Base-by-base conservation (phyloP, 1,284 basidiomycete genomes). In the Abortiporus biennis region DNA sequence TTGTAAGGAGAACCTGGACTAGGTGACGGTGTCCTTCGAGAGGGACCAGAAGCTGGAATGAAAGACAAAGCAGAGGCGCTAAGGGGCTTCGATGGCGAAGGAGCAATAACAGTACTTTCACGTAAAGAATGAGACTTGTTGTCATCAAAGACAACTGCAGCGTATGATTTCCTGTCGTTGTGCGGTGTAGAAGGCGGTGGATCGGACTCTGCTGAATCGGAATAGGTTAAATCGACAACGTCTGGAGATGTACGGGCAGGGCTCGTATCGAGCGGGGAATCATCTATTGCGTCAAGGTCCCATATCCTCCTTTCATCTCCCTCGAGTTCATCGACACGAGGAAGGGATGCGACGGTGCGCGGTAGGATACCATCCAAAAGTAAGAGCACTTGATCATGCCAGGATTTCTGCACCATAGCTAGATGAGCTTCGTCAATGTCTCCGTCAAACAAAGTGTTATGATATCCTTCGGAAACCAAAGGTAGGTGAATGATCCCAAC, bases 61-160 rank as follows among this genome's bases (percentile, higher is more conserved):
- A 63, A 63, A 3, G 55, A 50, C 1, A 59, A 43, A 1, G 61
- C 61, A 4, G 56, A 47, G 6, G 59, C 55, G 39, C 55, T 62
- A 27, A 63, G 51, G 12, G 57, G 55, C 50, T 57, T 63, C 17
- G 59, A 52, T 0, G 59, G 57, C 11, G 54, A 52, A 4, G 57
- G 54, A 1, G 59, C 54, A 17, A 56, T 38, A 15, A 54, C 53
- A n/a, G 34, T 36, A 27, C 39, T 25, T 29, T 29, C 9, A 29
- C n/a, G 27, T n/a, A 29, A 29, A 29, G 27, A 29, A 41, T 40
- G 17, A 38, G 40, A 13, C 25, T 43, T 42, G 4, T 55, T 50
- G 34, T 48, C 50, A 30, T 53, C 54, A 12, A 57, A 48, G 1
- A 54, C 56, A 29, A n/a, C 27, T 19, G 49, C 51, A 1, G 58